These are phyloP conservation scores for Asterophora lycoperdoides DNA, from an alignment of 768 basidiomycete species.

Conservation along the genomic window DNA sequence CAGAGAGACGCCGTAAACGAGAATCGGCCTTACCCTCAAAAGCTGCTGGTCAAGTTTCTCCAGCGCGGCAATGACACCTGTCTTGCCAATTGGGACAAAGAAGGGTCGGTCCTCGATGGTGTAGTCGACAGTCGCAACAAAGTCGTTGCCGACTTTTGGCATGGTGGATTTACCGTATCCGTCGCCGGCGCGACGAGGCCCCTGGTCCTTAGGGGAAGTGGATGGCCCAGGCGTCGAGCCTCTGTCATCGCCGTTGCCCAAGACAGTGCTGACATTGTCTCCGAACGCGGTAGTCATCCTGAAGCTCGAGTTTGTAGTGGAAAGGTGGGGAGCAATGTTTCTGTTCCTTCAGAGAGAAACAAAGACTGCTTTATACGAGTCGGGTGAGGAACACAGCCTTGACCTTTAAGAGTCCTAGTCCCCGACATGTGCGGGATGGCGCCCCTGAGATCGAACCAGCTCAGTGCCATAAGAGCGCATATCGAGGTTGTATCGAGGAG, in stretches of 20 bases:
- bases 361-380: background rate
- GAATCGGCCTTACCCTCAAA: slow-evolving; percentile 33
- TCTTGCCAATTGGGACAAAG: slow-evolving; percentile 63
- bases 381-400: background rate
- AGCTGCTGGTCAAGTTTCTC: slow-evolving; percentile 67
- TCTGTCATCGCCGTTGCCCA: slow-evolving; percentile 45
- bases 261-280: slow-evolving; percentile 35
- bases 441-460: too few relatives aligned
- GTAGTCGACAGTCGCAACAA: slow-evolving; percentile 46
- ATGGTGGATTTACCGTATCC: slow-evolving; percentile 9
- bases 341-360: background rate
- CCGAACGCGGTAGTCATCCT: slow-evolving; percentile 35
- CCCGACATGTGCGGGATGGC: background rate
- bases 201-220: slow-evolving; percentile 17
- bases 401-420: too few relatives aligned
- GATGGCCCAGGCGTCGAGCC: slow-evolving; percentile 13
- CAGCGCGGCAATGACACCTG: slow-evolving; percentile 65
- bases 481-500: too few relatives aligned
- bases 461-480: too few relatives aligned
- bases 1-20: slow-evolving; percentile 7
- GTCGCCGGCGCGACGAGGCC: slow-evolving; percentile 11
- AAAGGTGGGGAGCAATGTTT: background rate
- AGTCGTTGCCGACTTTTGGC: slow-evolving; percentile 27
- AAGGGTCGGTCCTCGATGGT: slow-evolving; percentile 58
- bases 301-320: background rate